Conservation (phyloP, 805 yeast genomes). For the Cyberlindnera mississippiensis region DNA sequence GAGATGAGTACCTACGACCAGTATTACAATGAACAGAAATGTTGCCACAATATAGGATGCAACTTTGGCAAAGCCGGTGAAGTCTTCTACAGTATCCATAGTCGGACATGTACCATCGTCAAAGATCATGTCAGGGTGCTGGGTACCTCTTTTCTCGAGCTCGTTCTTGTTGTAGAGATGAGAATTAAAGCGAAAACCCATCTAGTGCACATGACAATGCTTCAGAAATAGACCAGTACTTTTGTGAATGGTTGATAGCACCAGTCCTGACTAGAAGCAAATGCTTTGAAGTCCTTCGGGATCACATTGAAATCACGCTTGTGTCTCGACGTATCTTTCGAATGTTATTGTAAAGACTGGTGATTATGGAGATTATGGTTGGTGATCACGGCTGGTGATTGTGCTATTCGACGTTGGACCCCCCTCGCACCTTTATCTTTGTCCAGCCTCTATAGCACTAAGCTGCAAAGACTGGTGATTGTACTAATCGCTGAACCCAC, state of each 20-base stretch:
- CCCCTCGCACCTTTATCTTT: too few relatives aligned
- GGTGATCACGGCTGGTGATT: too few relatives aligned
- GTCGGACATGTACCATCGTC: slow-evolving; percentile 99
- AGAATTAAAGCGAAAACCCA: slow-evolving; percentile 90
- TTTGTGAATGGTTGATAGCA: slow-evolving; percentile 68
- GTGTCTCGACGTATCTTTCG: too few relatives aligned
- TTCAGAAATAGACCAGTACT: slow-evolving; percentile 73
- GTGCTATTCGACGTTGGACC: too few relatives aligned
- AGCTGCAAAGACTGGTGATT: too few relatives aligned
- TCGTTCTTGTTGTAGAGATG: slow-evolving; percentile 83
- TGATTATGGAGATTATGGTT: too few relatives aligned
- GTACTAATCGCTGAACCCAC: too few relatives aligned
- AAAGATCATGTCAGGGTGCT: slow-evolving; percentile 92
- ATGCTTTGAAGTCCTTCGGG: slow-evolving; percentile 92
- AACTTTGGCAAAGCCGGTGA: slow-evolving; percentile 92
- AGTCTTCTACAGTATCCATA: slow-evolving; percentile 85
- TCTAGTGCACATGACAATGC: slow-evolving; percentile 71
- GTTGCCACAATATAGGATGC: slow-evolving; percentile 79
- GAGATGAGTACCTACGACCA: slow-evolving; percentile 95
- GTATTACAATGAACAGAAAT: slow-evolving; percentile 99
- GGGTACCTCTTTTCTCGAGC: slow-evolving; percentile 77
- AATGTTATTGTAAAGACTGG: too few relatives aligned
- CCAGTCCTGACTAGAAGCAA: slow-evolving; percentile 70
- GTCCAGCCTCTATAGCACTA: too few relatives aligned
- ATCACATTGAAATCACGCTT: slow-evolving; percentile 91